Conservation (phyloP, 208 protist species). For the Trypanosoma conorhini region DNA sequence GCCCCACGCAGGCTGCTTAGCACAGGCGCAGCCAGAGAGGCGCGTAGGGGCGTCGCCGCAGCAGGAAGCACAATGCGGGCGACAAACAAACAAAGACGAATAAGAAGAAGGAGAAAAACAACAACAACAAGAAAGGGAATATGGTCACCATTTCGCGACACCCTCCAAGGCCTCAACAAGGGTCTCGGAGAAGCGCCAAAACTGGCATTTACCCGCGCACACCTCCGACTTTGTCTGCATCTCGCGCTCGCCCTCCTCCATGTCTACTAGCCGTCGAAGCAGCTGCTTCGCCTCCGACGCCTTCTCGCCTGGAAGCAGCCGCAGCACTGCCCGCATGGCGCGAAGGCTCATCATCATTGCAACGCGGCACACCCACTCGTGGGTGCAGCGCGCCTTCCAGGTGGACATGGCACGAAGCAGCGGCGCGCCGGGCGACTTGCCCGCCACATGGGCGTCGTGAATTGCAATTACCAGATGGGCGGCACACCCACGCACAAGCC, state of each 20-base stretch:
- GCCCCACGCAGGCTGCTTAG: background rate
- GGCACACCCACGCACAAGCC: constrained; percentile 7
- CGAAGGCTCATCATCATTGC: constrained; percentile 48
- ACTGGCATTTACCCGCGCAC: constrained; percentile 6
- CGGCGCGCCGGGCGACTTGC: background rate
- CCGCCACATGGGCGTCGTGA: background rate
- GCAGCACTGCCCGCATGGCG: background rate
- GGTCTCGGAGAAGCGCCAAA: background rate
- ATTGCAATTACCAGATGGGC: constrained; percentile 15
- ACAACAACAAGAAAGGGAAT: constrained; percentile 11
- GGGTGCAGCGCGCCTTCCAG: constrained; percentile 21
- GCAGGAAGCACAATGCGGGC: background rate
- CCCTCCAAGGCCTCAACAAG: constrained; percentile 9
- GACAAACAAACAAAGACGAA: constrained; percentile 3
- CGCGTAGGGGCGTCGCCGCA: background rate
- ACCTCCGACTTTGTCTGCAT: background rate
- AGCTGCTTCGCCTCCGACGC: background rate
- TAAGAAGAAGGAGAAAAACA: background rate
- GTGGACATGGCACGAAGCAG: constrained; percentile 3
- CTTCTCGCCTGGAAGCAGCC: constrained; percentile 7
- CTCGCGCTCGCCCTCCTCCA: constrained; percentile 5
- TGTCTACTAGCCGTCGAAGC: background rate
- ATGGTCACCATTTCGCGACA: constrained; percentile 18
- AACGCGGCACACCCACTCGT: constrained; percentile 40
- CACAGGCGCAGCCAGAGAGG: background rate